Evolutionary conservation across 2,329 filamentous ascomycete species (phyloP), one percentile per base, ranked within the genome.

Genomic region (Pseudocercospora fuligena): DNA sequence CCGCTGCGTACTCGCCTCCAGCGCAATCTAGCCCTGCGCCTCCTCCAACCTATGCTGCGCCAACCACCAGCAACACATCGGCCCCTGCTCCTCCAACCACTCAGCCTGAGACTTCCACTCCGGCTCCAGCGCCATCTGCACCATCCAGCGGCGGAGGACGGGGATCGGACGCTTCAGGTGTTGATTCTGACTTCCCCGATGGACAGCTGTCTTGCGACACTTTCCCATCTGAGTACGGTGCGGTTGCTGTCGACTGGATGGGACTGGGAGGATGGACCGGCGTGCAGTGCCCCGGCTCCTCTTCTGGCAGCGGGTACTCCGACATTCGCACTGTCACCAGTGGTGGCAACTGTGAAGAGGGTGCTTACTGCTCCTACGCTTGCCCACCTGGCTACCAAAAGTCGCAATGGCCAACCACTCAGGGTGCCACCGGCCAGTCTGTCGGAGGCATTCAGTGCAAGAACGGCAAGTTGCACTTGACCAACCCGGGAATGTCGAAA

Each of bases 371-470:
- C 85, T 97, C 94, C 1, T 98, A 98, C 76, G 89, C 92, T 64
- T 99, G 95, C 84, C 91, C 92, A n/a, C 82, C 89, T 29, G 94
- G 94, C 54, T 97, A 95, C 81, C 89, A 95, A 80, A 97, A 97
- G 87, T 87, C 90, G 2, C 94, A 98, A 78, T 98, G 93, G 91
- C 93, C 95, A 56, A 73, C 77, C 1, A 84, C 86, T 36, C 95
- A 98, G 83, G 95, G 94, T 64, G 76, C 84, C 43, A 92, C 88
- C 60, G 90, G 90, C 69, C 89, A 98, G 84, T 97, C 94, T 25
- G 86, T 97, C 63, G 95, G 95, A 79, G 95, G 95, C 72, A 82
- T 98, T 19, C 88, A 87, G 81, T 99, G 95, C 85, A 90, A 92
- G 56, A 76, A 88, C 33, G 91, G 91, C 75, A 90, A 90, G 78